Evolutionary conservation across 2,329 filamentous ascomycete species (phyloP).

Genomic region (Cyphellophora europaea): DNA sequence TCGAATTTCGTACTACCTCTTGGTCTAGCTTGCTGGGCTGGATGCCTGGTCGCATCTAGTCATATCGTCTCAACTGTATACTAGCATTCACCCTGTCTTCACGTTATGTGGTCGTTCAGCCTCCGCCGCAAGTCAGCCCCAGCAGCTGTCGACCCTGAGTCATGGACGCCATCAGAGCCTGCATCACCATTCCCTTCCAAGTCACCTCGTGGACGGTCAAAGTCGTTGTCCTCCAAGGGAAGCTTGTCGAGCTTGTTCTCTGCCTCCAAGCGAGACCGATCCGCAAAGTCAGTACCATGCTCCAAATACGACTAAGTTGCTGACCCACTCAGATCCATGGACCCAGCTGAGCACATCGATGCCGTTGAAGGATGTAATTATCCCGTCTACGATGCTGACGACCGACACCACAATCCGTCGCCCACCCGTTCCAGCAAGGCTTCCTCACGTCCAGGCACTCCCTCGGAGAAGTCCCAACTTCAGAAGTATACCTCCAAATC

Average conservation of each 20-base stretch:
- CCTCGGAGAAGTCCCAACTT: conserved; percentile 4
- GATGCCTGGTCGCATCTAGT: not conserved
- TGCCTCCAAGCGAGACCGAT: not conserved
- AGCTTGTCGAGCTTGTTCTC: conserved; percentile 1
- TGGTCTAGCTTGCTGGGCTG: not conserved
- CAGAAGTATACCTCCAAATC: conserved; percentile 4
- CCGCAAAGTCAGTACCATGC: not conserved
- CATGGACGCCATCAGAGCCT: not conserved
- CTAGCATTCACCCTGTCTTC: not conserved
- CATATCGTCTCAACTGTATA: not conserved
- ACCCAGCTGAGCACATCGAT: not conserved
- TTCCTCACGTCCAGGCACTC: conserved; percentile 3
- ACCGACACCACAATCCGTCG: conserved; percentile 4
- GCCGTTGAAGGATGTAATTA: conserved; percentile 6
- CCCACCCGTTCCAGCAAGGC: conserved; percentile 7
- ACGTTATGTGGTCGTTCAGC: not conserved
- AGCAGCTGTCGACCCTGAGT: not conserved
- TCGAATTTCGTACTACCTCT: not conserved
- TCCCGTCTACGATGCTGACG: conserved; percentile 5
- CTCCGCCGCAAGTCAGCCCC: not conserved
- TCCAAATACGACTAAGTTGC: not conserved
- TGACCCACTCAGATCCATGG: not conserved
- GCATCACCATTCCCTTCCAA: not conserved
- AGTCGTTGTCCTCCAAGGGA: conserved; percentile 2
- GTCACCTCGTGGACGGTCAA: not conserved